phyloP scores from a whole-genome alignment of 495 filamentous ascomycete genomes.

The Tetracladium setigerum region DNA sequence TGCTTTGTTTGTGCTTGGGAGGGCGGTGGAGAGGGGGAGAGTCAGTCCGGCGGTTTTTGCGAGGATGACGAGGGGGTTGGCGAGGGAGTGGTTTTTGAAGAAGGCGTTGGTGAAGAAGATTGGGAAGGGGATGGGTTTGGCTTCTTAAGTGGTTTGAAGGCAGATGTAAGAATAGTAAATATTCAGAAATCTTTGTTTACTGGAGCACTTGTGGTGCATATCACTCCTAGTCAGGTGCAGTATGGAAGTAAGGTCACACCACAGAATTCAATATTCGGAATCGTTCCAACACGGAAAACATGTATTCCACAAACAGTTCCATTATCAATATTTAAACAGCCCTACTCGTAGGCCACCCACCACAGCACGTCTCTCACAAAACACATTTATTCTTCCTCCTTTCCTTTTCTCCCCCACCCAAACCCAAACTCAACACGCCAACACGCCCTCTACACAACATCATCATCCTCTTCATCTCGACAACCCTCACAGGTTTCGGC shows the following conservation, averaged over 20 bases:
- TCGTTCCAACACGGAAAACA: too few relatives aligned
- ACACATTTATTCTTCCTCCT: too few relatives aligned
- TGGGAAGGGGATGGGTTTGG: slow-evolving; percentile 71
- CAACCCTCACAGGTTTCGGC: slow-evolving; percentile 25
- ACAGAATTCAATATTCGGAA: too few relatives aligned
- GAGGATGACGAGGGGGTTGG: slow-evolving; percentile 70
- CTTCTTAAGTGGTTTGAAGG: slow-evolving; percentile 5
- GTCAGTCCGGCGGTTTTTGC: slow-evolving; percentile 79
- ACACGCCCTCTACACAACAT: slow-evolving; percentile 16
- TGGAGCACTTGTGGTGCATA: too few relatives aligned
- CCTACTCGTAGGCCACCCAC: too few relatives aligned
- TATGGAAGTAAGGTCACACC: too few relatives aligned
- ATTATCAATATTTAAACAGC: too few relatives aligned
- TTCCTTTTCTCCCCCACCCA: not conserved
- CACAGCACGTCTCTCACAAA: too few relatives aligned
- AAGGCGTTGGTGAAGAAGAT: slow-evolving; percentile 88
- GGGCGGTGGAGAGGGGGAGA: slow-evolving; percentile 73
- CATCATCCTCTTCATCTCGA: slow-evolving; percentile 29
- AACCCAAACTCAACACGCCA: not conserved
- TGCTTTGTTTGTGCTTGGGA: slow-evolving; percentile 75
- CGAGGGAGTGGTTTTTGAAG: slow-evolving; percentile 84
- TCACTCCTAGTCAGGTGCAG: too few relatives aligned
- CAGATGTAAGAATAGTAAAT: not conserved
- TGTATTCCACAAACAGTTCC: too few relatives aligned
- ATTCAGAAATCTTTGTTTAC: not conserved